Evolutionary conservation across 78 protist species (phyloP).

Genomic region (Dictyostelium firmibasis): DNA sequence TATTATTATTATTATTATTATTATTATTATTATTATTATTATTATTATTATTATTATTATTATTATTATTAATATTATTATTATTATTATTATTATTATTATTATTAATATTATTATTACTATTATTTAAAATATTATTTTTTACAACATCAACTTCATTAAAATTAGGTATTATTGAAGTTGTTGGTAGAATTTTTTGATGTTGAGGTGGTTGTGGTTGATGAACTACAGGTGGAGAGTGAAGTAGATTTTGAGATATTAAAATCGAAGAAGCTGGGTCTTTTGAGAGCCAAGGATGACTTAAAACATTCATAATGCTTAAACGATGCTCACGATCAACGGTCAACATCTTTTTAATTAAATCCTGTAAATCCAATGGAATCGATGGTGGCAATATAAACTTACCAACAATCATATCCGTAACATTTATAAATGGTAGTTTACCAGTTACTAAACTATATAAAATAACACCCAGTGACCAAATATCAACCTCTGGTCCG

Average conservation of each 20-base stretch:
- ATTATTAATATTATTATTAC: background rate
- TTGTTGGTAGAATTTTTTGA: background rate
- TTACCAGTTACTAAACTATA: constrained; percentile 63
- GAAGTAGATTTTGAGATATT: background rate
- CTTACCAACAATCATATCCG: constrained; percentile 43
- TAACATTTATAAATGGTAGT: constrained; percentile 70
- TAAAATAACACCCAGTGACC: constrained; percentile 74
- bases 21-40: background rate
- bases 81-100: background rate
- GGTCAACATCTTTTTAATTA: constrained; percentile 49
- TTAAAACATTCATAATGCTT: background rate
- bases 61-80: background rate
- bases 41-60: background rate
- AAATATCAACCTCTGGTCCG: constrained; percentile 82
- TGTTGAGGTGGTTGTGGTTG: constrained; percentile 11
- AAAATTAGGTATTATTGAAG: background rate
- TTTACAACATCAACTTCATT: background rate
- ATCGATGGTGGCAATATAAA: background rate
- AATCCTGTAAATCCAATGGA: constrained; percentile 15
- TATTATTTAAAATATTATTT: background rate
- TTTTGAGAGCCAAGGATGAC: constrained; percentile 74
- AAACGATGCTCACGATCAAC: constrained; percentile 50
- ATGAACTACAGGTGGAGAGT: background rate
- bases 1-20: background rate
- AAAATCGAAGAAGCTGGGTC: background rate